Base-by-base conservation (phyloP, 331 rosid genomes). In the Cydonia oblonga region DNA sequence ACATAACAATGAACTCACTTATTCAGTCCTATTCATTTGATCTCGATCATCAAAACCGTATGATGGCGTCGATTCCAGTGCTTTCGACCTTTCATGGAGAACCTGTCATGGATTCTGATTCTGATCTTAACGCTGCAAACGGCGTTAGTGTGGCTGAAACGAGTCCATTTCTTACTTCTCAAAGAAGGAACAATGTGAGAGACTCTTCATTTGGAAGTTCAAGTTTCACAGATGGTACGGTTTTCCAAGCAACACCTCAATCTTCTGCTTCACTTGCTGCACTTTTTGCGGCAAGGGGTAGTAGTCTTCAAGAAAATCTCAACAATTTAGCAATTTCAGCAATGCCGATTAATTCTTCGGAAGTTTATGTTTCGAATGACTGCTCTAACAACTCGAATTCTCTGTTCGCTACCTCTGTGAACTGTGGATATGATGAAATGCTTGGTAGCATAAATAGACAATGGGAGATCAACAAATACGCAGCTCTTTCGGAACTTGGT, bases 31-130 rank as follows among this genome's bases (percentile, higher is more conserved):
- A 76, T 81, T 66, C 84, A 72, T 78, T 80, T 77, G 83, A 84
- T 74, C 85, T 75, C 75, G 82, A 87, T 30, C 73, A 85, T 42
- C 86, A 74, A 62, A 78, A 80, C 70, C 75, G 29, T 10, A 57
- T 78, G 40, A 68, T 68, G 49, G 76, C 78, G 65, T 87, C 83
- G 64, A 77, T 88, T 68, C 89, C 92, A 8, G 64, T 82, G 74
- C 84, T 80, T 70, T 71, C 85, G 13, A 69, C 64, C 49, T 74
- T 80, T 29, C 82, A 76, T 52, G 77, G 73, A 72, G 81, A 79
- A 40, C 66, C 74, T 35, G 44, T 68, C 25, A 51, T 26, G 63
- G 61, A 64, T 66, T 32, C 61, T 76, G 77, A 66, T 32, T 28
- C 70, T 2, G 66, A 66, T 72, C 49, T 77, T 68, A 78, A 38